These are phyloP conservation scores for Jacaranda mimosifolia DNA, from an alignment of 257 asterid species.

Conservation along the genomic window DNA sequence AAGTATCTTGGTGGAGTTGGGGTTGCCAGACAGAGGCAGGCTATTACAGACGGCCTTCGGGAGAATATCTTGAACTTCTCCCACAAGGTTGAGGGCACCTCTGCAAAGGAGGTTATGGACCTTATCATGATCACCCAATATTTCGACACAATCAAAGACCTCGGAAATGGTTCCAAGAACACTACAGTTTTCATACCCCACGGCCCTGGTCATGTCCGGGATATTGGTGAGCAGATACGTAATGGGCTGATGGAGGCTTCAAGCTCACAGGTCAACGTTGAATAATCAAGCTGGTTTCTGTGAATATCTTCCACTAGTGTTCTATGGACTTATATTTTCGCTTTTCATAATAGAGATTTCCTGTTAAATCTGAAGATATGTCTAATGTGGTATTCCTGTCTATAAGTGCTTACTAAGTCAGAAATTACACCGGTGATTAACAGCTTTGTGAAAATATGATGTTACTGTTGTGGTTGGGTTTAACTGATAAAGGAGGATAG, in stretches of 20 bases:
- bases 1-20: conserved; percentile 99
- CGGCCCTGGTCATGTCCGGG: conserved; percentile 98
- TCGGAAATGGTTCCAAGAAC: conserved; percentile 85
- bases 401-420: neutral
- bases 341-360: conserved; percentile 6
- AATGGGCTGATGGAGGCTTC: conserved; percentile 94
- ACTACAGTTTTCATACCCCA: conserved; percentile 94
- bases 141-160: conserved; percentile 96
- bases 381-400: neutral
- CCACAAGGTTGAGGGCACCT: conserved; percentile 82
- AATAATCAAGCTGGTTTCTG: conserved; percentile 21
- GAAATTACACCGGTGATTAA: neutral
- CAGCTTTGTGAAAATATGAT: neutral
- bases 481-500: no score
- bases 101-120: conserved; percentile 97
- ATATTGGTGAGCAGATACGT: conserved; percentile 90
- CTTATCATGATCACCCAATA: conserved; percentile 97
- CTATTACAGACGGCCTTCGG: conserved; percentile 94
- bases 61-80: conserved; percentile 95
- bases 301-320: neutral
- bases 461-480: neutral
- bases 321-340: neutral
- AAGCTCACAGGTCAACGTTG: conserved; percentile 50
- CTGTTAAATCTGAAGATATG: neutral
- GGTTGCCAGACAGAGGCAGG: conserved; percentile 99